phyloP scores from a whole-genome alignment of 176 grass and related monocot species.

The Lolium multiflorum region DNA sequence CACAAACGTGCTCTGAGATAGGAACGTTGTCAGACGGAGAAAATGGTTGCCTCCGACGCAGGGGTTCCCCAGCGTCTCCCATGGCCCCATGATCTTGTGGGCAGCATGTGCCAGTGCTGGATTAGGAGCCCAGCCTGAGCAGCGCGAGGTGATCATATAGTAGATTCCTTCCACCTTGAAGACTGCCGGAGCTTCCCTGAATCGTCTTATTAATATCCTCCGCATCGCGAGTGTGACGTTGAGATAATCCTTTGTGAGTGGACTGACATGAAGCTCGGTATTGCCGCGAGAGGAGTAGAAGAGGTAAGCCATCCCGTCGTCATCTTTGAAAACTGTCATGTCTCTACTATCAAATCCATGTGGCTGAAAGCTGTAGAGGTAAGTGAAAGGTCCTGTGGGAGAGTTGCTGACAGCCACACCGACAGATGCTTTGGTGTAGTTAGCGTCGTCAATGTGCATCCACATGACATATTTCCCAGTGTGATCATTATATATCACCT shows the following conservation, averaged over 20 bases:
- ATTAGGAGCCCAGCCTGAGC: conserved; percentile 89
- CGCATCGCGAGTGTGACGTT: conserved; percentile 58
- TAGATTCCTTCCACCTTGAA: conserved; percentile 82
- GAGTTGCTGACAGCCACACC: conserved; percentile 75
- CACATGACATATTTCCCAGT: conserved; percentile 88
- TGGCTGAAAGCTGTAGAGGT: conserved; percentile 79
- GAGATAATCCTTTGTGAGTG: conserved; percentile 74
- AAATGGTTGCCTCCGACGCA: conserved; percentile 84
- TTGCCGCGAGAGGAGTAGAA: conserved; percentile 81
- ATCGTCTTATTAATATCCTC: conserved; percentile 64
- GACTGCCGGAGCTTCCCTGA: conserved; percentile 82
- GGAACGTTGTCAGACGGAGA: conserved; percentile 75
- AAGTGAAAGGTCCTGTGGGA: conserved; percentile 76
- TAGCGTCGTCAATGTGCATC: conserved; percentile 90
- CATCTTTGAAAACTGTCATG: conserved; percentile 93
- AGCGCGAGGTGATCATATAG: conserved; percentile 95
- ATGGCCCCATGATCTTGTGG: conserved; percentile 78
- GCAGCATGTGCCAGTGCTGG: conserved; percentile 75
- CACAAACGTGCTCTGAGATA: conserved; percentile 91
- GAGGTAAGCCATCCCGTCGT: conserved; percentile 73
- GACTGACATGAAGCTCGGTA: conserved; percentile 81
- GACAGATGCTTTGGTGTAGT: conserved; percentile 87
- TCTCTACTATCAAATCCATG: conserved; percentile 87
- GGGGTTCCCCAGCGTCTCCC: conserved; percentile 89
- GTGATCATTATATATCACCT: conserved; percentile 82